These are phyloP conservation scores for Gnaphalium uliginosum DNA, from an alignment of 129 eudicot genomes.

Conservation along the genomic window DNA sequence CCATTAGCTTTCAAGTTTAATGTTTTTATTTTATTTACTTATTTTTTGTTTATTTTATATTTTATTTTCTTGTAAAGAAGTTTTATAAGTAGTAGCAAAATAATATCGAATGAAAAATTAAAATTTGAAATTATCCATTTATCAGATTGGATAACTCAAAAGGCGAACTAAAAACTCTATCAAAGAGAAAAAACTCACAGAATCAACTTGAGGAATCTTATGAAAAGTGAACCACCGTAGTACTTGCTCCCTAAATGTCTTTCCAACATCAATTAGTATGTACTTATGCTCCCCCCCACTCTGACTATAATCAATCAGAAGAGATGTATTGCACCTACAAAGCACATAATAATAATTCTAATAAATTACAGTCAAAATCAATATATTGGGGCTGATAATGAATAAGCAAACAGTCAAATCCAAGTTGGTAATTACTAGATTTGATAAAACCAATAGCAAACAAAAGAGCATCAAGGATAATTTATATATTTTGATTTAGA, in stretches of 20 bases:
- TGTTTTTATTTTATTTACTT: neutral
- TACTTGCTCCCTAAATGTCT: slow-evolving; percentile 96
- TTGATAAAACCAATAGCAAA: neutral
- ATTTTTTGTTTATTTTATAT: too few relatives aligned
- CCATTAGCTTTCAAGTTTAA: neutral
- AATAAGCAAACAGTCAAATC: neutral
- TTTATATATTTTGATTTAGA: neutral
- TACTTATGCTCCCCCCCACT: slow-evolving; percentile 71
- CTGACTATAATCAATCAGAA: slow-evolving; percentile 74
- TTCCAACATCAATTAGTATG: slow-evolving; percentile 92
- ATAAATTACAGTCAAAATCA: slow-evolving; percentile 12
- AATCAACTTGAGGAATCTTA: slow-evolving; percentile 88
- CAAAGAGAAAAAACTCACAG: slow-evolving; percentile 60
- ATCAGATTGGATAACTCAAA: neutral
- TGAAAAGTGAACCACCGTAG: slow-evolving; percentile 89
- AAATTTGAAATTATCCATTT: slow-evolving; percentile 3
- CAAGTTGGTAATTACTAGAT: neutral
- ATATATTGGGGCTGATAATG: slow-evolving; percentile 8
- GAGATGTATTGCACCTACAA: slow-evolving; percentile 94
- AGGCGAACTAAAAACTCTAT: neutral
- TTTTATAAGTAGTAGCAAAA: neutral
- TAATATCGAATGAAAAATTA: slow-evolving; percentile 9
- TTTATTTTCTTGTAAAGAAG: neutral
- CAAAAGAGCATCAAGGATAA: neutral
- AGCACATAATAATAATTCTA: slow-evolving; percentile 25